These are phyloP conservation scores for Chamaecyparis obtusa DNA, from an alignment of 75 land plant genomes.

Conservation along the genomic window DNA sequence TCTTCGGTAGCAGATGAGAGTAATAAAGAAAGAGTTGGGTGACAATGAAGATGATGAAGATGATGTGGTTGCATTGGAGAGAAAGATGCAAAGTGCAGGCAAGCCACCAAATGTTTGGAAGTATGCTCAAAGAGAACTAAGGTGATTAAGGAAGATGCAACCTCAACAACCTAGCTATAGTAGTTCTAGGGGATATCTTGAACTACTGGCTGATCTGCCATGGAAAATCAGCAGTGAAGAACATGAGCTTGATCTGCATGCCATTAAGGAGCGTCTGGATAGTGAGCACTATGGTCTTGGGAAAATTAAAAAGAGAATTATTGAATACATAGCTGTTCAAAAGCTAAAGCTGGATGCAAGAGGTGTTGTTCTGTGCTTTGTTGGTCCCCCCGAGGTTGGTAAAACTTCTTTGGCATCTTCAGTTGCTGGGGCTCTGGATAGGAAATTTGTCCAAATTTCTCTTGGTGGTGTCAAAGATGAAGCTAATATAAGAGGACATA, in stretches of 20 bases:
- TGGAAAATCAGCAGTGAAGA: slow-evolving; percentile 94
- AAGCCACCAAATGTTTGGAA: no score
- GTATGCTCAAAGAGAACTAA: no score
- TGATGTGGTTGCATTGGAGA: no score
- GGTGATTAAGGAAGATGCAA: slow-evolving; percentile 98
- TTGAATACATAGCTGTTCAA: slow-evolving; percentile 97
- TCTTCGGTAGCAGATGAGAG: no score
- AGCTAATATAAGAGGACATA: slow-evolving; percentile 97
- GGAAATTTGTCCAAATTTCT: slow-evolving; percentile 87
- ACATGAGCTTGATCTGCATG: slow-evolving; percentile 70
- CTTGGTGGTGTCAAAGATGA: slow-evolving; percentile 99
- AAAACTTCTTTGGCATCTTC: slow-evolving; percentile 99
- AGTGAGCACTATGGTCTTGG: slow-evolving; percentile 88
- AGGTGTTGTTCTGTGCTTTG: slow-evolving; percentile 95
- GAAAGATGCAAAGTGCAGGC: no score
- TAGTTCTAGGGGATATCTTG: slow-evolving; percentile 82
- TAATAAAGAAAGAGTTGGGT: no score
- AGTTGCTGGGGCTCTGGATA: slow-evolving; percentile 84
- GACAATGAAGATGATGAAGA: no score
- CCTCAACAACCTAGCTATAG: slow-evolving; percentile 99
- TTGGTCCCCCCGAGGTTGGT: slow-evolving; percentile 99
- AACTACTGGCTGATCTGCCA: slow-evolving; percentile 91
- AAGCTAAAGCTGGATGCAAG: slow-evolving; percentile 99
- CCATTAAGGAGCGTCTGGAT: slow-evolving; percentile 92
- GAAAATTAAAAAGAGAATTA: slow-evolving; percentile 93